Percentiles rank a stretch among this genome's conserved stretches.
Conservation (phyloP, 805 yeast species). For the Hanseniaspora lachancei region DNA sequence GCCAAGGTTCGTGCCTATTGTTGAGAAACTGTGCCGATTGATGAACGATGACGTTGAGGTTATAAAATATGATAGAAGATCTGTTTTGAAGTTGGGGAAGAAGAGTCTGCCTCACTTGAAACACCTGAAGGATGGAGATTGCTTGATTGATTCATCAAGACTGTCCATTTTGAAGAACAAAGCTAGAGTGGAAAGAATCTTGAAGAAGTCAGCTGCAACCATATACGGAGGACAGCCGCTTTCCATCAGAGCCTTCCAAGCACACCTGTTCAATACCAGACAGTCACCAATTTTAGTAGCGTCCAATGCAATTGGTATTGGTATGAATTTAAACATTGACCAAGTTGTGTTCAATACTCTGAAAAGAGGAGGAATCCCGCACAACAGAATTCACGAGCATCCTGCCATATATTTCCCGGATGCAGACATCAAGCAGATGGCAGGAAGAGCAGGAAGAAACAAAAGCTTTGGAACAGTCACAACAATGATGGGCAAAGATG, state of each 20-base stretch:
- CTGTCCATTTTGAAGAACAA: constrained; percentile 55
- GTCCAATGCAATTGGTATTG: constrained; percentile 97
- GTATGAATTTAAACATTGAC: constrained; percentile 71
- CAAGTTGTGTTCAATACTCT: constrained; percentile 62
- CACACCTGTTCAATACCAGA: constrained; percentile 64
- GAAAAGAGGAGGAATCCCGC: constrained; percentile 57
- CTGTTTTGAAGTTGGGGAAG: constrained; percentile 48
- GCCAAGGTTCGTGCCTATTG: constrained; percentile 60
- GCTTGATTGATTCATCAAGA: constrained; percentile 78
- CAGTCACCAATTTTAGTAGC: constrained; percentile 76
- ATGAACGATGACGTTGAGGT: constrained; percentile 77
- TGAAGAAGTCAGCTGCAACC: constrained; percentile 64
- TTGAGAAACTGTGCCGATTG: constrained; percentile 42
- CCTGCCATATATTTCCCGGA: constrained; percentile 32
- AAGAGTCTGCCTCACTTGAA: constrained; percentile 26
- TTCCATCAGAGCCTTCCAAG: constrained; percentile 79
- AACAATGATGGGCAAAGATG: constrained; percentile 31
- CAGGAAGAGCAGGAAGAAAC: constrained; percentile 90
- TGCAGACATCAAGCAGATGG: constrained; percentile 78
- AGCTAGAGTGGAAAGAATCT: constrained; percentile 49
- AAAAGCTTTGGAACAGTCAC: constrained; percentile 19
- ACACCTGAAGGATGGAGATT: constrained; percentile 56
- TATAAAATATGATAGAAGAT: constrained; percentile 59
- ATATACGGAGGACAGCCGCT: constrained; percentile 95
- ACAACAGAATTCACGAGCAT: constrained; percentile 17